Conservation (phyloP, 768 basidiomycete genomes). For the Kwoniella newhampshirensis region DNA sequence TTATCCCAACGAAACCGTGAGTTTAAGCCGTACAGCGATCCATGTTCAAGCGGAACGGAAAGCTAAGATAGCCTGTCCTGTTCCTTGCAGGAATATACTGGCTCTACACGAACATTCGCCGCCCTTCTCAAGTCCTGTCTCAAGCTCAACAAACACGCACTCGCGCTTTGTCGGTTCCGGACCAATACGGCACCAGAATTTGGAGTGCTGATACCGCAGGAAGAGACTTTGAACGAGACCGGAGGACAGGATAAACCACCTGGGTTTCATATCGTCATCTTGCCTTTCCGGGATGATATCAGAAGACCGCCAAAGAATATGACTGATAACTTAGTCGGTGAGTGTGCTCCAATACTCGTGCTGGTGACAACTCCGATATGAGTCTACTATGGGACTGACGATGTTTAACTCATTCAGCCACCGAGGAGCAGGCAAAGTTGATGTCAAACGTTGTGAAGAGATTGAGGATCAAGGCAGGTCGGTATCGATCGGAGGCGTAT, state of each 20-base stretch:
- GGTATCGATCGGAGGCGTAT: conserved; percentile 66
- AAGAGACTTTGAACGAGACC: conserved; percentile 64
- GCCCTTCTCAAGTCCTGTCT: conserved; percentile 80
- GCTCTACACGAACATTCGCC: conserved; percentile 87
- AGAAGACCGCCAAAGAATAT: conserved; percentile 66
- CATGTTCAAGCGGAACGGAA: not conserved
- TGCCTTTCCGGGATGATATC: conserved; percentile 96
- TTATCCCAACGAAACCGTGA: conserved; percentile 84
- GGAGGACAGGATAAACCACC: conserved; percentile 76
- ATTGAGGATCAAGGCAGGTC: conserved; percentile 70
- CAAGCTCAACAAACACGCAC: conserved; percentile 74
- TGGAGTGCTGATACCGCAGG: conserved; percentile 76
- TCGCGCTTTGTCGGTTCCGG: conserved; percentile 70
- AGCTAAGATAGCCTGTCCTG: not conserved
- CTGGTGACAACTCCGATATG: too few relatives aligned
- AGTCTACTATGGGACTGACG: conserved; percentile 10
- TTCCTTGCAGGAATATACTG: conserved; percentile 61
- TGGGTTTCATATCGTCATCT: conserved; percentile 85
- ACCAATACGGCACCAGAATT: conserved; percentile 74
- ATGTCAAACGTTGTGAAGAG: conserved; percentile 76
- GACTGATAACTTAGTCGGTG: conserved; percentile 66
- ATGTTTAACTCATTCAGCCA: conserved; percentile 57
- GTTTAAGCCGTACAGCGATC: conserved; percentile 24
- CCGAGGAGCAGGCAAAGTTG: conserved; percentile 65
- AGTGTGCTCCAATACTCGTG: conserved; percentile 9